Base-by-base conservation (phyloP, 371 early-diverging fungal genomes). In the Syncephalastrum sp. region DNA sequence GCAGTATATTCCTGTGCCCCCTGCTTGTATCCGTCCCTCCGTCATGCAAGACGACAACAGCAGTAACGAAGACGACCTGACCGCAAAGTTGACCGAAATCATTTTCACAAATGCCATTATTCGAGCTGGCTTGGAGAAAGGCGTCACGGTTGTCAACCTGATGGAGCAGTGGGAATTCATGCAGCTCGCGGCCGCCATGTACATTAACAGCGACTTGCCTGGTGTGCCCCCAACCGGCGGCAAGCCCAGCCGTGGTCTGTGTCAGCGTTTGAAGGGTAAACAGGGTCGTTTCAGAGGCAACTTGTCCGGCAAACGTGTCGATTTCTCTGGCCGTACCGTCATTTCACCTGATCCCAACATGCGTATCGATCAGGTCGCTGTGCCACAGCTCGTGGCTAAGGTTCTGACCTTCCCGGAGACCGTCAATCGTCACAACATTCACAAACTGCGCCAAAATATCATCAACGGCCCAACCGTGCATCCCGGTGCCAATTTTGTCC, bases 331-430 rank as follows among this genome's bases (percentile, higher is more conserved):
- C 5, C 87, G 99, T 72, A 99, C 99, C 0, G 99, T 99, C 56
- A 99, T 99, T 72, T 96, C 98, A 3, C 99, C 99, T 7, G 99
- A 99, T 75, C 99, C 99, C 19, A 99, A 98, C 72, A 85, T 99
- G 74, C 89, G 95, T 33, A 98, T 99, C 56, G 99, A 99, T 69
- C 95, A 99, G 74, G 94, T 93, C 14, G 99, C 98, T 5, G 95
- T 99, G 0, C 99, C 99, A 10, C 88, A 89, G 56, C 80, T 91
- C 50, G 96, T 99, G n/a, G 97, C 98, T 42, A 94, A 91, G 70
- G 86, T 92, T 17, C 75, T 99, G 41, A 99, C 99, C 2, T 97
- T 97, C 60, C 99, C 99, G 1, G 99, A 99, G 72, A 84, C 90
- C 19, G 99, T 99, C 21, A 95, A 92, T 29, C 64, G 66, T 41